Conservation (phyloP, 2,329 filamentous ascomycete genomes). For the Paraconiothyrium brasiliense region DNA sequence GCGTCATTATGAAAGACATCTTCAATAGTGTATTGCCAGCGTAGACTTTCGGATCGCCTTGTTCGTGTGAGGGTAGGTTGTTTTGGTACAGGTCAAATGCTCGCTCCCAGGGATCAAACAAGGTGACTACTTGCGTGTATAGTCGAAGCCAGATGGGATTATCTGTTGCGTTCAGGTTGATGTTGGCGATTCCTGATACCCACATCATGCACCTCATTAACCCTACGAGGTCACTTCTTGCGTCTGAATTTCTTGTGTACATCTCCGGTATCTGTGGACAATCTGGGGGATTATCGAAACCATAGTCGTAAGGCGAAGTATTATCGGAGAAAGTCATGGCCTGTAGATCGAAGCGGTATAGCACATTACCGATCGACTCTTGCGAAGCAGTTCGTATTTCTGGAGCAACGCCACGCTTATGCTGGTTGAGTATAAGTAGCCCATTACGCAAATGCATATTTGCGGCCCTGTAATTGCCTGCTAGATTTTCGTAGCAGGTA, state of each 20-base stretch:
- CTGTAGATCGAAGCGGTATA: conserved; percentile 42
- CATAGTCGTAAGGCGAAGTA: conserved; percentile 36
- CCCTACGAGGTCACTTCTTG: conserved; percentile 37
- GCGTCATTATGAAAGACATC: conserved; percentile 34
- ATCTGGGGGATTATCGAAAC: conserved; percentile 29
- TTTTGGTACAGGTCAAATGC: conserved; percentile 32
- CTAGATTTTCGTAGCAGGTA: conserved; percentile 43
- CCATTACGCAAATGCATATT: conserved; percentile 43
- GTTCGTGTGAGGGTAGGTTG: conserved; percentile 27
- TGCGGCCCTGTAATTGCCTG: conserved; percentile 38
- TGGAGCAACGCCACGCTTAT: conserved; percentile 20
- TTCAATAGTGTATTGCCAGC: conserved; percentile 37
- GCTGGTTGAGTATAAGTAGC: conserved; percentile 35
- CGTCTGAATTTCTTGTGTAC: conserved; percentile 31
- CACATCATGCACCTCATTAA: conserved; percentile 41
- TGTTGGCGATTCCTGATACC: conserved; percentile 34
- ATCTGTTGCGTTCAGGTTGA: conserved; percentile 28
- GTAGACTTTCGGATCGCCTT: conserved; percentile 33
- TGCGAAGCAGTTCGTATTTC: conserved; percentile 14
- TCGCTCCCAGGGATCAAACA: conserved; percentile 32
- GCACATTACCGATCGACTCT: conserved; percentile 33
- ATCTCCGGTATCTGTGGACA: conserved; percentile 29
- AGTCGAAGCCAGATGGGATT: conserved; percentile 31
- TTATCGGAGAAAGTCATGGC: conserved; percentile 46
- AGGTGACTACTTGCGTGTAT: conserved; percentile 27